phyloP scores from a whole-genome alignment of 2,329 filamentous ascomycete species.

The Cladosporium oxysporum region DNA sequence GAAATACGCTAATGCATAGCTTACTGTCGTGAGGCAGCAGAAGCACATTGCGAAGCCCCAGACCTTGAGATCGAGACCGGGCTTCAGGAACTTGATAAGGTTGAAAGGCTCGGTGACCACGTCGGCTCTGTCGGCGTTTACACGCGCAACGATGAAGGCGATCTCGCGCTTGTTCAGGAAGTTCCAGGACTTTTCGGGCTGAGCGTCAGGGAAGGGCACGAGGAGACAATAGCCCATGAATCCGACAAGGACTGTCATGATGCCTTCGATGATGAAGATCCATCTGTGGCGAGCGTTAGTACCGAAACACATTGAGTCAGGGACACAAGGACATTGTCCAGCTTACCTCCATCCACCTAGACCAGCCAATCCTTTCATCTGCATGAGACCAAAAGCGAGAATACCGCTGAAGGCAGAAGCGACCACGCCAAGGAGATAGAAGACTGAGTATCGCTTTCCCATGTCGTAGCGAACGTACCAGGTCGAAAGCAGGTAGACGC shows the following conservation, averaged over 20 bases:
- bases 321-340: neutral
- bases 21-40: constrained; percentile 67
- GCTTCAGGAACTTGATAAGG: constrained; percentile 49
- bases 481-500: constrained; percentile 70
- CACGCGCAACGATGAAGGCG: constrained; percentile 22
- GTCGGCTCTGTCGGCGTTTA: constrained; percentile 22
- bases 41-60: constrained; percentile 58
- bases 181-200: constrained; percentile 31
- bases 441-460: constrained; percentile 38
- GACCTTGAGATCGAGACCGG: constrained; percentile 53
- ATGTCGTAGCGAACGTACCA: constrained; percentile 40
- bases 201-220: constrained; percentile 23
- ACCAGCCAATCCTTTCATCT: constrained; percentile 51
- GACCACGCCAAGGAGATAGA: constrained; percentile 53
- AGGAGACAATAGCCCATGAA: constrained; percentile 19
- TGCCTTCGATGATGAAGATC: constrained; percentile 47
- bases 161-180: constrained; percentile 36
- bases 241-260: constrained; percentile 22
- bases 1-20: constrained; percentile 74
- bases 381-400: constrained; percentile 38
- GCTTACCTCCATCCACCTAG: constrained; percentile 48
- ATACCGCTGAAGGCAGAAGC: constrained; percentile 53
- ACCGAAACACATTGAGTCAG: neutral
- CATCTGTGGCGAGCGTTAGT: constrained; percentile 41
- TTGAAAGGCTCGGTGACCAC: constrained; percentile 19